Evolutionary conservation across 768 basidiomycete species (phyloP), one percentile per base, ranked within the genome.

Genomic region (Infundibulicybe gibba): DNA sequence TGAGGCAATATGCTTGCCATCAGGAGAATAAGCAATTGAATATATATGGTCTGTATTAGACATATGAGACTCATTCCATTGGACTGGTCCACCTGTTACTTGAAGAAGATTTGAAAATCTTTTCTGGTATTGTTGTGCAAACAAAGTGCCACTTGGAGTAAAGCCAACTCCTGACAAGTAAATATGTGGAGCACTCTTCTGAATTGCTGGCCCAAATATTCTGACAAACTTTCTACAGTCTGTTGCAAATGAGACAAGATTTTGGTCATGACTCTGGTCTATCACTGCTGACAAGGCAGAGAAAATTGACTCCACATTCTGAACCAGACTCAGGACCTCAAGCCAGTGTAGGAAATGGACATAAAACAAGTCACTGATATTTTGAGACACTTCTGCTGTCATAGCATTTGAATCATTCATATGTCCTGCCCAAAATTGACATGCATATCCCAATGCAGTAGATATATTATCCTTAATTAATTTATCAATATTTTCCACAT

Each of bases 361-460:
- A 4, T 50, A 13, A 15, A 51, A 31, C 13, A 55, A 58, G 1
- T 15, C 13, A 12, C 35, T 12, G 1, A 49, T 21, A 12, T 15
- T 39, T 25, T 50, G 20, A n/a, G 9, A 9, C 12, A 48, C 9
- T 15, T 31, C 6, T 25, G 25, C 25, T 25, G 25, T 25, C 4
- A 25, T 25, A 3, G 3, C 25, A 25, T 25, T 25, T 25, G 25
- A 25, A 4, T 8, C 8, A 4, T 25, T 25, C 25, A 25, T 25
- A 25, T 73, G 72, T 35, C 53, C 53, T 21, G 60, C 55, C 72
- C 69, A 74, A 33, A 57, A 68, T 21, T 53, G 54, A 46, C 69
- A 71, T 11, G 69, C 51, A 48, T 74, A 75, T 3, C 55, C 52
- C 3, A 74, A 49, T 11, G 55, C 50, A 5, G 54, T 43, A 1